Conservation (phyloP, 345 rosid genomes). For the Gossypium sturtianum region DNA sequence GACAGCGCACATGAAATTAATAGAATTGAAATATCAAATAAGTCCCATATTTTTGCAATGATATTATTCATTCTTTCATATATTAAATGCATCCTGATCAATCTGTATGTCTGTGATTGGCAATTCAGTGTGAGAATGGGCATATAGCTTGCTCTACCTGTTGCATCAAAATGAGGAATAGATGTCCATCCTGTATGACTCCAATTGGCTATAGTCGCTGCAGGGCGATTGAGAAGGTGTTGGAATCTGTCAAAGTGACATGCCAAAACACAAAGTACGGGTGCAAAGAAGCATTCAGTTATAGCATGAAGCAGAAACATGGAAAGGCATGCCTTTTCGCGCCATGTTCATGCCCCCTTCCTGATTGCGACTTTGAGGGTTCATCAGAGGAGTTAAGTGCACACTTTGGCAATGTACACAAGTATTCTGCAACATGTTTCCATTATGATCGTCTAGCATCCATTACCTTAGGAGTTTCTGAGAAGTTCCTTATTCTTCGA, state of each 20-base stretch:
- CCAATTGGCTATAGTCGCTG: slow-evolving; percentile 57
- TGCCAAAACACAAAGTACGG: slow-evolving; percentile 49
- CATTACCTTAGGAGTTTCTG: slow-evolving; percentile 7
- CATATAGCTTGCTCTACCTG: slow-evolving; percentile 55
- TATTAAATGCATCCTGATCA: slow-evolving; percentile 4
- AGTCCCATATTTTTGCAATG: neutral
- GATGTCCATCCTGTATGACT: slow-evolving; percentile 43
- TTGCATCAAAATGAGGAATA: slow-evolving; percentile 42
- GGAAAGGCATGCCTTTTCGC: slow-evolving; percentile 34
- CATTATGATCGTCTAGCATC: neutral
- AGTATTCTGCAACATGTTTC: slow-evolving; percentile 15
- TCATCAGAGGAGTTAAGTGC: slow-evolving; percentile 29
- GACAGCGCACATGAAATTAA: neutral
- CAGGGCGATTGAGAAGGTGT: slow-evolving; percentile 52
- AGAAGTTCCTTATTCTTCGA: slow-evolving; percentile 26
- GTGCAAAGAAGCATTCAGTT: slow-evolving; percentile 29
- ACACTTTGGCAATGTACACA: slow-evolving; percentile 40
- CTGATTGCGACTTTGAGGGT: slow-evolving; percentile 35
- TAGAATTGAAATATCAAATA: neutral
- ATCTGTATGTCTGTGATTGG: neutral
- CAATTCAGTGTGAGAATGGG: slow-evolving; percentile 61
- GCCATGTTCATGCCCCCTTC: slow-evolving; percentile 56
- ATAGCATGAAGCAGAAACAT: slow-evolving; percentile 31
- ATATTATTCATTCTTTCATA: neutral
- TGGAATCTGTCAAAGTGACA: slow-evolving; percentile 35